These are phyloP conservation scores for Acanthamoeba quina DNA, from an alignment of 208 protist species.

Conservation along the genomic window DNA sequence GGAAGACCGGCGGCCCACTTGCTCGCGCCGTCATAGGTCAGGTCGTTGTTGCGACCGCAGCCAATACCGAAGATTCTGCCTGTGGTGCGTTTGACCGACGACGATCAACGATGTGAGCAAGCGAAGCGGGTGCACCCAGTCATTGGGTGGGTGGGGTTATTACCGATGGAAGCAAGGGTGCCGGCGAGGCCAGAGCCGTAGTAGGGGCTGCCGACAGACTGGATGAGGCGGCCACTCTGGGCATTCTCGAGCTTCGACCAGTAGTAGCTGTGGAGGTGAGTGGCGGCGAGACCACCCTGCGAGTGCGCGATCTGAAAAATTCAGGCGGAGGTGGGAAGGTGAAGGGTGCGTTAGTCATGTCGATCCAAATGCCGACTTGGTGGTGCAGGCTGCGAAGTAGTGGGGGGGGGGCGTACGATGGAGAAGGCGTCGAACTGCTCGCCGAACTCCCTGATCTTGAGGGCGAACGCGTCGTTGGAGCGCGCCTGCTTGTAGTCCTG, in stretches of 20 bases:
- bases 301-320: conserved; percentile 78
- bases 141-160: no score
- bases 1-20: conserved; percentile 79
- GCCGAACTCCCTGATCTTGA: conserved; percentile 60
- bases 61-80: conserved; percentile 8
- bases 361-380: no score
- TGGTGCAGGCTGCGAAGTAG: no score
- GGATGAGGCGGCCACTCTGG: conserved; percentile 67
- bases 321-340: no score
- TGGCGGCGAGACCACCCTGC: conserved; percentile 81
- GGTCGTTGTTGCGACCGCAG: conserved; percentile 75
- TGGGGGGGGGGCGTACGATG: background rate
- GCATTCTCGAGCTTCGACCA: conserved; percentile 76
- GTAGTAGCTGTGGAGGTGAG: conserved; percentile 82
- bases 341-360: no score
- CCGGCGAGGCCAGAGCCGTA: conserved; percentile 80
- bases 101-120: no score
- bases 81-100: background rate
- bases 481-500: conserved; percentile 34
- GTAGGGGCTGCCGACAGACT: conserved; percentile 85
- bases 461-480: conserved; percentile 76
- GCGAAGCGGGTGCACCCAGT: no score
- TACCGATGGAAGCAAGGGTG: conserved; percentile 75
- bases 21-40: conserved; percentile 82
- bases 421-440: conserved; percentile 31